Conservation (phyloP, 108 stramenopile species). For the Skeletonema marinoi region DNA sequence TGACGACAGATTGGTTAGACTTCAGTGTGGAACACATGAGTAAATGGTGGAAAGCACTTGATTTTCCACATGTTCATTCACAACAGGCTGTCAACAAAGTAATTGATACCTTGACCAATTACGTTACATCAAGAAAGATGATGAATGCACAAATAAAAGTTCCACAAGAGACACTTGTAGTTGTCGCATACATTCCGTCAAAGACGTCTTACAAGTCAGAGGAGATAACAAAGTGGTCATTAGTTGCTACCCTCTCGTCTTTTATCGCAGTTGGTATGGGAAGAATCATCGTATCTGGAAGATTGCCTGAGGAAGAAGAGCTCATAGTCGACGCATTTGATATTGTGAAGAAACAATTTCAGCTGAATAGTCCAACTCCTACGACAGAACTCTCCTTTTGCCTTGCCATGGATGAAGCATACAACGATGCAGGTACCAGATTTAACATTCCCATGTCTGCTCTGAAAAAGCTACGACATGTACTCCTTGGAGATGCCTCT, state of each 20-base stretch:
- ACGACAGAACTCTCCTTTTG: constrained; percentile 20
- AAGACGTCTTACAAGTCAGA: too few relatives aligned
- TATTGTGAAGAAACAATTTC: constrained; percentile 11
- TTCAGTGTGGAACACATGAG: constrained; percentile 60
- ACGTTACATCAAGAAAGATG: not conserved
- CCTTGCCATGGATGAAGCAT: constrained; percentile 2
- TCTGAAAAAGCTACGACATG: constrained; percentile 37
- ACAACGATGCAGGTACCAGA: not conserved
- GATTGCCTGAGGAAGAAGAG: constrained; percentile 2
- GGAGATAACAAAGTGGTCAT: constrained; percentile 7
- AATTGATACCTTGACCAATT: constrained; percentile 4
- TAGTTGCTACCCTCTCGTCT: constrained; percentile 51
- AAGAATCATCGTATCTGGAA: constrained; percentile 44
- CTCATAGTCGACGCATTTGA: constrained; percentile 12
- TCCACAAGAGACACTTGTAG: constrained; percentile 27
- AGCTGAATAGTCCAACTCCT: constrained; percentile 1
- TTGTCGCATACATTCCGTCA: constrained; percentile 14
- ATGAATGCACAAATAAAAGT: not conserved
- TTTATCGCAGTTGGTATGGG: constrained; percentile 31
- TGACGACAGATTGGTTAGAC: constrained; percentile 61
- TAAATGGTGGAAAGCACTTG: constrained; percentile 46
- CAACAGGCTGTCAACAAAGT: too few relatives aligned
- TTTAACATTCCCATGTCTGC: constrained; percentile 37
- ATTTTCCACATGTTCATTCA: too few relatives aligned
- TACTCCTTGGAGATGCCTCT: constrained; percentile 2